Evolutionary conservation across 1,284 basidiomycete species (phyloP).

Genomic region (Papiliotrema fonsecae): DNA sequence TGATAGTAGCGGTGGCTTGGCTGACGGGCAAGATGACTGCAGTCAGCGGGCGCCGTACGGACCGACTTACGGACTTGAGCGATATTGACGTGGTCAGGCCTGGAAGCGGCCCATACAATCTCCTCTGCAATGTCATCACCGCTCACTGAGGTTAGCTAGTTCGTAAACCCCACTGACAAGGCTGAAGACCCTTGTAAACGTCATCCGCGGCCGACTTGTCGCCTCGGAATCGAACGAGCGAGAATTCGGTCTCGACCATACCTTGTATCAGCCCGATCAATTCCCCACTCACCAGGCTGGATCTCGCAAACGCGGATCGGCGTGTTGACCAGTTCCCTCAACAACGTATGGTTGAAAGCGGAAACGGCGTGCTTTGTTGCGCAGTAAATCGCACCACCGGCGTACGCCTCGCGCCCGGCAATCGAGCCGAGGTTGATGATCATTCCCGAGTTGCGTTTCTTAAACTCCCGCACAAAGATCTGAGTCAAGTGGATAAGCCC

Average conservation of each 20-base stretch:
- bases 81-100: constrained; percentile 38
- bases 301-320: constrained; percentile 87
- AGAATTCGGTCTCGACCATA: constrained; percentile 59
- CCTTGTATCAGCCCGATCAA: constrained; percentile 9
- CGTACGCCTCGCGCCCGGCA: constrained; percentile 85
- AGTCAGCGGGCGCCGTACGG: not conserved
- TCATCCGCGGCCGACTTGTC: constrained; percentile 73
- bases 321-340: constrained; percentile 83
- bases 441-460: constrained; percentile 63
- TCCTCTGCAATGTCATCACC: constrained; percentile 90
- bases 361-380: constrained; percentile 62
- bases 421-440: constrained; percentile 95
- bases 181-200: constrained; percentile 74
- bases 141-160: constrained; percentile 52
- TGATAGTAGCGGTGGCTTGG: constrained; percentile 39
- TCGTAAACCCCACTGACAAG: constrained; percentile 37
- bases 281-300: constrained; percentile 61
- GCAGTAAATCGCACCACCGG: constrained; percentile 63
- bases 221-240: constrained; percentile 78
- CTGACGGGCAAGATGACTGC: constrained; percentile 39
- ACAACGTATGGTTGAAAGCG: constrained; percentile 76
- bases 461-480: constrained; percentile 66
- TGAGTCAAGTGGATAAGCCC: constrained; percentile 44
- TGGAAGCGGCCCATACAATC: constrained; percentile 64
- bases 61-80: constrained; percentile 33